Evolutionary conservation across 2,329 filamentous ascomycete species (phyloP), one percentile per base, ranked within the genome.

Genomic region (Monilinia laxa): DNA sequence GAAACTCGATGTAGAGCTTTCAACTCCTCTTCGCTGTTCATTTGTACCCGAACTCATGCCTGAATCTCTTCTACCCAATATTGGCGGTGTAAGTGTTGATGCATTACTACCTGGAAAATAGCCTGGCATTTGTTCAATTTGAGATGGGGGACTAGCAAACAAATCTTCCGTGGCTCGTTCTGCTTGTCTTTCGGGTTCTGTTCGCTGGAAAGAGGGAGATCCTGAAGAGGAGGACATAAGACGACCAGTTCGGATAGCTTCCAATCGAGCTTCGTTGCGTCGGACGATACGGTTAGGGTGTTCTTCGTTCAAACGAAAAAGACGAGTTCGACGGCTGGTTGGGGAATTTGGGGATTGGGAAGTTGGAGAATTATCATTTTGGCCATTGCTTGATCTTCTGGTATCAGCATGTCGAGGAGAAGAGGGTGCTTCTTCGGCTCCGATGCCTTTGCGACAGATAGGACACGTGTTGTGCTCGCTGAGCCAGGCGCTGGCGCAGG

Each of bases 401-500:
- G 45, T 56, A 28, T 70, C 55, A 28, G 62, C 68, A 49, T 52
- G 58, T 25, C 28, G 49, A 10, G 67, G 51, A 51, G 66, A 54
- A 23, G 71, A 47, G 4, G 70, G 31, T 18, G 69, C 38, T 35
- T 58, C 51, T 58, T 71, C 71, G 10, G 67, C 70, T 57, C 72
- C 74, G 14, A 77, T 73, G 11, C 75, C 75, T 69, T 76, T 84
- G 51, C 91, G 85, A 75, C 91, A 94, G 64, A 93, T 89, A 1
- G 94, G 94, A 73, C 94, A 98, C 0, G 93, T 97, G 73, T 97
- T 93, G 78, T 97, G 93, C 78, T 96, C 91, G 73, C 85, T 86
- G 62, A 98, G 80, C 94, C 94, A 98, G 60, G 90, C 82, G 31
- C 87, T 84, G 45, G 95, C 90, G 73, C 94, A 98, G 35, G 85